Conservation (phyloP, 805 yeast species). For the Blastobotrys parvus region DNA sequence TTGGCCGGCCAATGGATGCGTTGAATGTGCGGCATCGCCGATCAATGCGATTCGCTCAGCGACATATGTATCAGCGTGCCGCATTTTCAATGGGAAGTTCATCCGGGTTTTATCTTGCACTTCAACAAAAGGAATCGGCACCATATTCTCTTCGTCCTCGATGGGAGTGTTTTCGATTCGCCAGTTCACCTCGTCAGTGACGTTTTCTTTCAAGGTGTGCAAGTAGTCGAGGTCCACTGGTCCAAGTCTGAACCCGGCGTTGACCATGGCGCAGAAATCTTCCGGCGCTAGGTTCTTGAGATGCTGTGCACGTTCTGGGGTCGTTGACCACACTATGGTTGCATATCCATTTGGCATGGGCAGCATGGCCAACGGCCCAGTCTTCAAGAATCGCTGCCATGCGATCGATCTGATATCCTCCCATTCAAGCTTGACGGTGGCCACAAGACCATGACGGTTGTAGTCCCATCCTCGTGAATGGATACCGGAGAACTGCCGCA, state of each 20-base stretch:
- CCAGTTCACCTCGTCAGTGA: slow-evolving; percentile 67
- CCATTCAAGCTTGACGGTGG: slow-evolving; percentile 66
- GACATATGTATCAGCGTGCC: slow-evolving; percentile 86
- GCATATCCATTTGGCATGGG: slow-evolving; percentile 84
- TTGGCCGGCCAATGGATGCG: slow-evolving; percentile 97
- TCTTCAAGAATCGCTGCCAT: slow-evolving; percentile 85
- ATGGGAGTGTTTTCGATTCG: slow-evolving; percentile 41
- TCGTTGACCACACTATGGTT: slow-evolving; percentile 90
- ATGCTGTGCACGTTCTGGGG: slow-evolving; percentile 62
- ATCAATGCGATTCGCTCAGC: slow-evolving; percentile 82
- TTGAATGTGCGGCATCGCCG: slow-evolving; percentile 97
- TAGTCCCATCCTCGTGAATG: slow-evolving; percentile 91
- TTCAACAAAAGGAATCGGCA: slow-evolving; percentile 57
- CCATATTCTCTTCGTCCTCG: slow-evolving; percentile 46
- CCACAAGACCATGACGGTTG: slow-evolving; percentile 85
- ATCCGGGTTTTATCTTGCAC: slow-evolving; percentile 66
- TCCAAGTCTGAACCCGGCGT: slow-evolving; percentile 78
- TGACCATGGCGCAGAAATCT: slow-evolving; percentile 60
- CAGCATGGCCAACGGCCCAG: slow-evolving; percentile 88
- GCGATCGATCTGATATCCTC: slow-evolving; percentile 68
- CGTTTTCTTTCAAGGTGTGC: slow-evolving; percentile 38
- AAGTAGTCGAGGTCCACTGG: slow-evolving; percentile 70
- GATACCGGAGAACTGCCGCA: slow-evolving; percentile 69
- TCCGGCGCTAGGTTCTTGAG: slow-evolving; percentile 51
- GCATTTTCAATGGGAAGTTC: slow-evolving; percentile 76